A percentile compares a stretch with the other conserved stretches of the same genome.
Evolutionary conservation across 257 asterid species (phyloP).

Genomic region (Nicotiana tomentosiformis): DNA sequence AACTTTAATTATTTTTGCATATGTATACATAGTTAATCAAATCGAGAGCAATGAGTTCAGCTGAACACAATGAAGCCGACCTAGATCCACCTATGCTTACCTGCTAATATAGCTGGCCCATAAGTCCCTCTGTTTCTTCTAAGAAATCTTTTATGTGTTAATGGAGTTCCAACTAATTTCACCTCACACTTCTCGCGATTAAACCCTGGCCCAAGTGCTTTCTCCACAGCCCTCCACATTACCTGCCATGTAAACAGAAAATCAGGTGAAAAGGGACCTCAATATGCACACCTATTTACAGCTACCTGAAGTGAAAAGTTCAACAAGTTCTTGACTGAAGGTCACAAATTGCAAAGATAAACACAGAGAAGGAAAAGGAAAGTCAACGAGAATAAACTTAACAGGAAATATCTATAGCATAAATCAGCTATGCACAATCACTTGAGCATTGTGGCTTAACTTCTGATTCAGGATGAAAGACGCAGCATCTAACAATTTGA

Average conservation of each 20-base stretch:
- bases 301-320: not conserved
- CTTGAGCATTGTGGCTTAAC: not conserved
- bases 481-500: not conserved
- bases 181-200: conserved; percentile 78
- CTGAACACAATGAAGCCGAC: conserved; percentile 15
- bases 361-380: not conserved
- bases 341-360: not conserved
- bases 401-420: not conserved
- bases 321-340: not conserved
- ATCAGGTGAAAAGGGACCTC: not conserved
- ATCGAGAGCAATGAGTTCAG: not conserved
- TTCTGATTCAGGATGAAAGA: not conserved
- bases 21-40: not conserved
- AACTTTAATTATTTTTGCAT: not conserved
- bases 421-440: not conserved
- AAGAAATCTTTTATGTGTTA: conserved; percentile 81
- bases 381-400: not conserved
- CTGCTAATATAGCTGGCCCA: conserved; percentile 72
- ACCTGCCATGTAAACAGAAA: conserved; percentile 35
- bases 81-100: conserved; percentile 8
- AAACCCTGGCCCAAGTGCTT: conserved; percentile 78
- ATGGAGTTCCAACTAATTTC: conserved; percentile 80
- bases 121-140: conserved; percentile 79
- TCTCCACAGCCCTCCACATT: conserved; percentile 91
- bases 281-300: not conserved